Base-by-base conservation (phyloP, 148 eudicot species). In the Arctostaphylos glauca region DNA sequence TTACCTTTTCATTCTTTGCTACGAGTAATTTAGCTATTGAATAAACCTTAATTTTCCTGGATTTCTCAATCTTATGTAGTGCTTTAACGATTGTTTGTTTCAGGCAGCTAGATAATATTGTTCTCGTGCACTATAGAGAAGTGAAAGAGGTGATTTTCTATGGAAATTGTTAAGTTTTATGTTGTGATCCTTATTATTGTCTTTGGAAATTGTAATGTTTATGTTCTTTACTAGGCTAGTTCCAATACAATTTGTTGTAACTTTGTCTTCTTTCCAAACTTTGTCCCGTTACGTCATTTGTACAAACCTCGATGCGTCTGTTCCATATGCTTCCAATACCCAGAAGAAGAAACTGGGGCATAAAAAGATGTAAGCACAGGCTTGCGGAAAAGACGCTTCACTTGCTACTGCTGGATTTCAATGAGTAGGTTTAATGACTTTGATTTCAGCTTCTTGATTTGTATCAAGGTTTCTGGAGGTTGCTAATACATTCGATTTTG, bases 51-150 rank as follows among this genome's bases (percentile, higher is more conserved):
- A 43, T 18, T 71, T 71, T 78, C 16, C 72, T 19, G 49, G 44
- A 18, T 59, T 44, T 59, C 64, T 15, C 81, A 55, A 21, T 79
- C 64, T 41, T 80, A 5, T 80, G 46, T 67, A 4, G 14, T 55
- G 78, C 48, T 46, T 70, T 81, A 38, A 59, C 70, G 25, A 67
- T 64, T 46, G 25, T 67, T 76, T 41, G 59, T 81, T 88, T 87
- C 91, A 91, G 93, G 91, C 88, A 89, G 76, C 84, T 67, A 72
- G 88, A 86, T 89, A 91, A 91, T 78, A 91, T 91, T 56, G 93
- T 91, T 46, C 88, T 91, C 83, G 93, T 91, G 82, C 93, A 91
- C 83, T 91, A 91, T 84, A 86, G 90, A 90, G 90, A 88, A 84
- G 91, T 89, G 46, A 89, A 89, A 88, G 93, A 80, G 82, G 82